Percentiles rank a stretch among this genome's conserved stretches.
These are phyloP conservation scores for Pythium vanterpoolii DNA, from an alignment of 352 stramenopile genomes.

Conservation along the genomic window DNA sequence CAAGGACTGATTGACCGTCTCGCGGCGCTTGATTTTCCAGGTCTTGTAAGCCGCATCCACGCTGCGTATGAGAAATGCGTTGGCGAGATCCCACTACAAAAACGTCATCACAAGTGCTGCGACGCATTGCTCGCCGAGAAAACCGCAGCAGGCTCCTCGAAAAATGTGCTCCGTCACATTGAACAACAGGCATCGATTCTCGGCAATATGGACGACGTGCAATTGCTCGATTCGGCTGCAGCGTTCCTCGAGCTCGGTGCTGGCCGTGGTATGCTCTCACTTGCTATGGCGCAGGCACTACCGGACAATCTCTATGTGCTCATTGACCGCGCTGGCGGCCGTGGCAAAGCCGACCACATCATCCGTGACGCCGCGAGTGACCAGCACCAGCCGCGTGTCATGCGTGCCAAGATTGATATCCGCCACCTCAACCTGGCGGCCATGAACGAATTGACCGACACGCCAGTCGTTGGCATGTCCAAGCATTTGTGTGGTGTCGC, in stretches of 20 bases:
- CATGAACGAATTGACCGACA: conserved; percentile 47
- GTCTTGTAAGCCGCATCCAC: conserved; percentile 48
- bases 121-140: conserved; percentile 65
- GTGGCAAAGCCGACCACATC: conserved; percentile 73
- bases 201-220: conserved; percentile 62
- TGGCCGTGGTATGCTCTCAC: conserved; percentile 73
- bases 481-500: conserved; percentile 84
- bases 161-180: conserved; percentile 73
- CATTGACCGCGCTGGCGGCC: conserved; percentile 67
- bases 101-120: conserved; percentile 66
- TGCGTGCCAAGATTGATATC: conserved; percentile 84
- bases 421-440: conserved; percentile 75
- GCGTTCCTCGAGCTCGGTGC: conserved; percentile 74
- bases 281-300: conserved; percentile 67
- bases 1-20: conserved; percentile 70
- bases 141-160: conserved; percentile 42
- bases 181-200: conserved; percentile 83
- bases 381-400: conserved; percentile 27
- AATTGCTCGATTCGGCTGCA: conserved; percentile 41
- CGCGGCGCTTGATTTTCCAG: conserved; percentile 52
- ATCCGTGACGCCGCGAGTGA: conserved; percentile 32
- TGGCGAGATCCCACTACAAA: conserved; percentile 53
- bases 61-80: conserved; percentile 49
- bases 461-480: conserved; percentile 74
- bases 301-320: conserved; percentile 65